Evolutionary conservation across 2,329 filamentous ascomycete species (phyloP).

Genomic region (Nigrograna mackinnonii): DNA sequence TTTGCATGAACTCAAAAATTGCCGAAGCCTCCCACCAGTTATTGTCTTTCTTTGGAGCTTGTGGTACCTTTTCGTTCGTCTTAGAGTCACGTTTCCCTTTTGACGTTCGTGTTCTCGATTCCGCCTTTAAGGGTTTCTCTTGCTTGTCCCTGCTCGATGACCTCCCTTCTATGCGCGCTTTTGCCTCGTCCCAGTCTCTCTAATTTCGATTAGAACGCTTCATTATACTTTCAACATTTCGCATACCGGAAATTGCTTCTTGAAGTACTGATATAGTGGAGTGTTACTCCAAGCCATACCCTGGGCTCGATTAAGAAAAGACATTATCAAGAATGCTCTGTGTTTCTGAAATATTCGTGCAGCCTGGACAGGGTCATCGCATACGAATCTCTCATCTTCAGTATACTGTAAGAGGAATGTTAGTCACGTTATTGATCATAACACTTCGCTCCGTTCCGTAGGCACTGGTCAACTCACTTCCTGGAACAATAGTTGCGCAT

Average conservation of each 20-base stretch:
- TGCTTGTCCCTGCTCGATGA: neutral
- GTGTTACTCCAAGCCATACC: slow-evolving; percentile 49
- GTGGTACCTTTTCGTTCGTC: slow-evolving; percentile 1
- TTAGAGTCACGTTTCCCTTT: neutral
- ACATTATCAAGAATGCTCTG: slow-evolving; percentile 48
- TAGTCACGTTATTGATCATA: too few relatives aligned
- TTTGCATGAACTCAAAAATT: slow-evolving; percentile 45
- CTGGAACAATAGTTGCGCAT: slow-evolving; percentile 43
- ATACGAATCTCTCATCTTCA: slow-evolving; percentile 34
- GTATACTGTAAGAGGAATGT: slow-evolving; percentile 28
- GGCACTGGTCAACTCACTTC: slow-evolving; percentile 27
- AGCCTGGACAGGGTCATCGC: slow-evolving; percentile 25
- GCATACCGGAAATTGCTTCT: slow-evolving; percentile 39
- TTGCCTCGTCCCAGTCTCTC: slow-evolving; percentile 34
- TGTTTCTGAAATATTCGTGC: slow-evolving; percentile 37
- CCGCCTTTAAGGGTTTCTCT: too few relatives aligned
- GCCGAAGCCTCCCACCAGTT: slow-evolving; percentile 44
- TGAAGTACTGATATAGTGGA: slow-evolving; percentile 46
- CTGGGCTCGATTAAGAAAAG: slow-evolving; percentile 49
- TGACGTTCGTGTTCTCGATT: slow-evolving; percentile 3
- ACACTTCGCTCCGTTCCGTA: too few relatives aligned
- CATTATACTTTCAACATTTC: neutral
- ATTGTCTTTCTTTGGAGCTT: slow-evolving; percentile 30
- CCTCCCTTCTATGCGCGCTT: slow-evolving; percentile 34
- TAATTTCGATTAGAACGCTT: slow-evolving; percentile 9